These are phyloP conservation scores for Aureobasidium namibiae DNA, from an alignment of 2,329 filamentous ascomycete genomes.

Conservation along the genomic window DNA sequence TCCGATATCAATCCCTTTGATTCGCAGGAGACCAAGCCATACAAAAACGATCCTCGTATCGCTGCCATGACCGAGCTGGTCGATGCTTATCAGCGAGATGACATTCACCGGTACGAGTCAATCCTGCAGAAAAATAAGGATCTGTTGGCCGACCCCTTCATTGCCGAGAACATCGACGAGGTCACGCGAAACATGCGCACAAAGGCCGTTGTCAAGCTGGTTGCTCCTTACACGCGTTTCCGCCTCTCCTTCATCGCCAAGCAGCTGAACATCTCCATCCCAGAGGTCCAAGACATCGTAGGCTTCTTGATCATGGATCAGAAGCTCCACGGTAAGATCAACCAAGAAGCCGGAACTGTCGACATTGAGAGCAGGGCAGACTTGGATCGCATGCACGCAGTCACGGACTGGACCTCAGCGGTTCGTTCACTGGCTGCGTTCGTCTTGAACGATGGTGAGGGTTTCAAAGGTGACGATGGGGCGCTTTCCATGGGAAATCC, in stretches of 20 bases:
- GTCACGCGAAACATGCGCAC: conserved; percentile 97
- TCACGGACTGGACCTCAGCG: conserved; percentile 64
- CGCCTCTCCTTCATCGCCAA: conserved; percentile 79
- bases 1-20: conserved; percentile 98
- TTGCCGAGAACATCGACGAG: conserved; percentile 98
- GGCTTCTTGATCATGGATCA: conserved; percentile 87
- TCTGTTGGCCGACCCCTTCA: conserved; percentile 85
- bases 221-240: conserved; percentile 91
- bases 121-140: conserved; percentile 83
- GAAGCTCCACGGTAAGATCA: conserved; percentile 78
- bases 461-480: conserved; percentile 48
- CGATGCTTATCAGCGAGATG: conserved; percentile 90
- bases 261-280: conserved; percentile 74
- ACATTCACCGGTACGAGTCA: conserved; percentile 83
- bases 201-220: conserved; percentile 86
- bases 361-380: conserved; percentile 70
- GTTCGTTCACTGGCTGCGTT: conserved; percentile 61
- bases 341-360: conserved; percentile 78
- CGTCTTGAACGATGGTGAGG: conserved; percentile 71
- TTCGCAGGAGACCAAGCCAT: conserved; percentile 97
- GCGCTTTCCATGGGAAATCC: conserved; percentile 7
- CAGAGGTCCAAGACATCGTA: conserved; percentile 92
- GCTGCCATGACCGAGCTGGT: conserved; percentile 96
- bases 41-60: conserved; percentile 90
- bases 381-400: conserved; percentile 62